These are phyloP conservation scores for Chrysoporthe austroafricana DNA, from an alignment of 2,329 filamentous ascomycete species.

Conservation along the genomic window DNA sequence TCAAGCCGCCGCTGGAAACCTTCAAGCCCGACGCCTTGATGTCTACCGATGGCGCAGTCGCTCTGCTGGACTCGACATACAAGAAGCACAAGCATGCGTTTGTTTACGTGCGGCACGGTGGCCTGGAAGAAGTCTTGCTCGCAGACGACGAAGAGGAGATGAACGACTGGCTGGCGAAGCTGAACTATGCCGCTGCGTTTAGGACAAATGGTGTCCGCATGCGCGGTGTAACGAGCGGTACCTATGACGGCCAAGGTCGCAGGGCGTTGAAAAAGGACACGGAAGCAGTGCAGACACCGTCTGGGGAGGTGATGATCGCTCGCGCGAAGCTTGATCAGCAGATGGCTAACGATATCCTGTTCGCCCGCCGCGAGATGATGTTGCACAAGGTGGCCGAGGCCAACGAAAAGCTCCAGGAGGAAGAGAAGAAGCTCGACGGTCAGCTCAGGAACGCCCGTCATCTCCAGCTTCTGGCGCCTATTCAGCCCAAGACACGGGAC, in stretches of 20 bases:
- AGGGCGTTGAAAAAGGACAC: slow-evolving; percentile 74
- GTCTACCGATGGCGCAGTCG: slow-evolving; percentile 91
- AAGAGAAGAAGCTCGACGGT: slow-evolving; percentile 78
- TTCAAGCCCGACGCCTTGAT: slow-evolving; percentile 95
- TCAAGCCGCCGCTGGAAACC: slow-evolving; percentile 84
- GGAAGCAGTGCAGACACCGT: slow-evolving; percentile 68
- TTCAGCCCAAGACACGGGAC: slow-evolving; percentile 88
- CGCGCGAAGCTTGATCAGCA: slow-evolving; percentile 77
- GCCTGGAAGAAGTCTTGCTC: slow-evolving; percentile 86
- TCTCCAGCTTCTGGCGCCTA: slow-evolving; percentile 83
- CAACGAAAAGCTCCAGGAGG: slow-evolving; percentile 73
- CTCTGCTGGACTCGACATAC: slow-evolving; percentile 82
- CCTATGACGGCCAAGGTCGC: slow-evolving; percentile 80
- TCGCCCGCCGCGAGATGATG: slow-evolving; percentile 82
- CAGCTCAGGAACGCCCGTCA: slow-evolving; percentile 89
- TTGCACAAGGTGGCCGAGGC: slow-evolving; percentile 80
- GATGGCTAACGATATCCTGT: slow-evolving; percentile 83
- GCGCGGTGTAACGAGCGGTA: slow-evolving; percentile 81
- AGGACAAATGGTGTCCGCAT: slow-evolving; percentile 89
- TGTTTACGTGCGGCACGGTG: slow-evolving; percentile 83
- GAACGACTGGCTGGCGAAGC: slow-evolving; percentile 94
- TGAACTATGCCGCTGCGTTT: slow-evolving; percentile 96
- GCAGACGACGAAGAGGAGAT: slow-evolving; percentile 89
- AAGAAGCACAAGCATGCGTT: slow-evolving; percentile 97
- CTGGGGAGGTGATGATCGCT: slow-evolving; percentile 73